These are phyloP conservation scores for Puccinia coronata DNA, from an alignment of 1,284 basidiomycete genomes.

Conservation along the genomic window DNA sequence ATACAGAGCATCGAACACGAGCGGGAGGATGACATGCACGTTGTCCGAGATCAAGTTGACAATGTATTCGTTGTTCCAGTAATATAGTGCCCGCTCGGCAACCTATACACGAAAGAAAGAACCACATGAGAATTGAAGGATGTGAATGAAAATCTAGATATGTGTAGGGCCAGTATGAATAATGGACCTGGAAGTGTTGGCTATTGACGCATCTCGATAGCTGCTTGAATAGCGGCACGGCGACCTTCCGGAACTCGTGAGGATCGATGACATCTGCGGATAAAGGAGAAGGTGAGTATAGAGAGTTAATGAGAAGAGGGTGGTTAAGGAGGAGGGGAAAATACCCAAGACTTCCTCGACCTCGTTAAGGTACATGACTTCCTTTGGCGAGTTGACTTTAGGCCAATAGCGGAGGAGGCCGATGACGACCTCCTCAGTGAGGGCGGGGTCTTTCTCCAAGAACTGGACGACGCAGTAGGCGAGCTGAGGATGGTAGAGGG, in stretches of 20 bases:
- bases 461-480: slow-evolving; percentile 99
- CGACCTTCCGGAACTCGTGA: slow-evolving; percentile 93
- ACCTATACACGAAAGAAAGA: slow-evolving; percentile 62
- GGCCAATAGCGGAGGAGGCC: slow-evolving; percentile 97
- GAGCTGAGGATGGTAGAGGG: slow-evolving; percentile 95
- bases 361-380: slow-evolving; percentile 99
- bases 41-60: slow-evolving; percentile 99
- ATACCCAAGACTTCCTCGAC: slow-evolving; percentile 85
- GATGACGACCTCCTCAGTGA: slow-evolving; percentile 94
- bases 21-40: slow-evolving; percentile 81
- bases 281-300: background rate
- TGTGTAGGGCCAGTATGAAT: no score
- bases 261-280: slow-evolving; percentile 96
- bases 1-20: slow-evolving; percentile 97
- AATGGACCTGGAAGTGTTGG: slow-evolving; percentile 85
- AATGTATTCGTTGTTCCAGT: slow-evolving; percentile 99
- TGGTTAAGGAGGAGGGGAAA: background rate
- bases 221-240: slow-evolving; percentile 89
- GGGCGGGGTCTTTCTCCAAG: slow-evolving; percentile 87
- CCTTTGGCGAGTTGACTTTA: slow-evolving; percentile 99
- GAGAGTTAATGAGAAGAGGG: no score
- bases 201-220: slow-evolving; percentile 96
- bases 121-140: background rate
- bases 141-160: background rate
- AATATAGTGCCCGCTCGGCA: slow-evolving; percentile 86